Percentiles rank a stretch among this genome's conserved stretches.
These are phyloP conservation scores for Lasiosphaeris hirsuta DNA, from an alignment of 495 filamentous ascomycete genomes.

Conservation along the genomic window DNA sequence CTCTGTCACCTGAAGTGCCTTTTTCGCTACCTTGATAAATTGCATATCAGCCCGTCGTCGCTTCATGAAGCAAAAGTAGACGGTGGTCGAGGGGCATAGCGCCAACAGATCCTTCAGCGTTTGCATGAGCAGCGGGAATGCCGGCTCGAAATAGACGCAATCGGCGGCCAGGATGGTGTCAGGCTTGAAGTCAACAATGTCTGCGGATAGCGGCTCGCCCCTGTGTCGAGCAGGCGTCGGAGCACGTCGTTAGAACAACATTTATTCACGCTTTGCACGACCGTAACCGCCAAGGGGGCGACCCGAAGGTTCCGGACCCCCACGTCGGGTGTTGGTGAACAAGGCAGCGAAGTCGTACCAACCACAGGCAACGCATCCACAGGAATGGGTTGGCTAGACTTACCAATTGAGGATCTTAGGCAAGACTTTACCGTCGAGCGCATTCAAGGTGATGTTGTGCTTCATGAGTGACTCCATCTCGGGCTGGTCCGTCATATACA, in stretches of 20 bases:
- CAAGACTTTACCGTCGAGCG: constrained; percentile 56
- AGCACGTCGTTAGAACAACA: constrained; percentile 21
- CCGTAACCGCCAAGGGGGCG: neutral
- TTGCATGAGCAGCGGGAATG: constrained; percentile 78
- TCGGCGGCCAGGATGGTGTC: constrained; percentile 88
- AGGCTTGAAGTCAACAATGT: constrained; percentile 50
- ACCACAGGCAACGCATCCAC: constrained; percentile 1
- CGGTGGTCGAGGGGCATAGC: constrained; percentile 53
- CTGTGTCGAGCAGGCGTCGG: constrained; percentile 27
- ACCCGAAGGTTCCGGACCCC: neutral
- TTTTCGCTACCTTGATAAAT: constrained; percentile 66
- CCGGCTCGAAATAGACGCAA: constrained; percentile 95
- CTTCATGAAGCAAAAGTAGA: constrained; percentile 96
- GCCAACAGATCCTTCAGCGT: constrained; percentile 66
- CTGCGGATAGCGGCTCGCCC: constrained; percentile 52
- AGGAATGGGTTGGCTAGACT: constrained; percentile 14
- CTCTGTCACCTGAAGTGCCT: constrained; percentile 60
- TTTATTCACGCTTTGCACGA: constrained; percentile 2
- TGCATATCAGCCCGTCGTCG: constrained; percentile 72
- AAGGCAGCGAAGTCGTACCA: neutral
- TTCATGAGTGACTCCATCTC: constrained; percentile 81
- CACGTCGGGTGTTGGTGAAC: constrained; percentile 4
- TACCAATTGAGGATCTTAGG: constrained; percentile 75
- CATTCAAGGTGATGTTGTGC: constrained; percentile 78
- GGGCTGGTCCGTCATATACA: constrained; percentile 81